phyloP scores from a whole-genome alignment of 352 stramenopile species.

The Paralagenidium karlingii region DNA sequence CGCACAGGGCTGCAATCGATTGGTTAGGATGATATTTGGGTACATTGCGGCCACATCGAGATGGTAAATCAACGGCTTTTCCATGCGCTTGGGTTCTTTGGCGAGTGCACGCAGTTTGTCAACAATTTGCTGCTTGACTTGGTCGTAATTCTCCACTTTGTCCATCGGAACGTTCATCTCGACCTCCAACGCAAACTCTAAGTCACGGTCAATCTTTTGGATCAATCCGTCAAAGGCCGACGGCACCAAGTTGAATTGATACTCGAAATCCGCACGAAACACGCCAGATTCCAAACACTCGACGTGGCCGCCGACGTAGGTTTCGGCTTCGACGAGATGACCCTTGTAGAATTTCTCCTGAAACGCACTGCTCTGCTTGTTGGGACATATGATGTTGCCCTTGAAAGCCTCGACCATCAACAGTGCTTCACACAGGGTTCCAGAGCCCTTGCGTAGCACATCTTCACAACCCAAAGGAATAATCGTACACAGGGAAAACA shows the following conservation, averaged over 20 bases:
- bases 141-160: slow-evolving; percentile 83
- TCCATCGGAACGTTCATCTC: slow-evolving; percentile 82
- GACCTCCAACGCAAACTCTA: slow-evolving; percentile 94
- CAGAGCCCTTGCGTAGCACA: slow-evolving; percentile 92
- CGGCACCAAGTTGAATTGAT: slow-evolving; percentile 94
- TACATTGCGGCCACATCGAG: slow-evolving; percentile 99
- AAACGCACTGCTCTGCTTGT: slow-evolving; percentile 90
- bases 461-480: slow-evolving; percentile 97
- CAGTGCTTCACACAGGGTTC: slow-evolving; percentile 98
- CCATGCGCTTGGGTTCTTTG: slow-evolving; percentile 84
- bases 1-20: slow-evolving; percentile 94
- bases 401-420: slow-evolving; percentile 97
- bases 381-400: slow-evolving; percentile 96
- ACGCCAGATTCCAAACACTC: slow-evolving; percentile 98
- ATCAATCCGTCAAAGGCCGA: slow-evolving; percentile 92
- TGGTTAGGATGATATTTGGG: slow-evolving; percentile 99
- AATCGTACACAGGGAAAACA: slow-evolving; percentile 99
- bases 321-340: slow-evolving; percentile 96
- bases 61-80: slow-evolving; percentile 97
- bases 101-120: slow-evolving; percentile 88
- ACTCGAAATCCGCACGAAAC: slow-evolving; percentile 96
- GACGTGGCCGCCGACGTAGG: slow-evolving; percentile 98
- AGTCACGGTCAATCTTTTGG: slow-evolving; percentile 94
- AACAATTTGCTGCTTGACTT: slow-evolving; percentile 86
- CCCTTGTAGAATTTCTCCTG: slow-evolving; percentile 83